Base-by-base conservation (phyloP, 78 protist genomes). In the Dictyostelium capitatum region DNA sequence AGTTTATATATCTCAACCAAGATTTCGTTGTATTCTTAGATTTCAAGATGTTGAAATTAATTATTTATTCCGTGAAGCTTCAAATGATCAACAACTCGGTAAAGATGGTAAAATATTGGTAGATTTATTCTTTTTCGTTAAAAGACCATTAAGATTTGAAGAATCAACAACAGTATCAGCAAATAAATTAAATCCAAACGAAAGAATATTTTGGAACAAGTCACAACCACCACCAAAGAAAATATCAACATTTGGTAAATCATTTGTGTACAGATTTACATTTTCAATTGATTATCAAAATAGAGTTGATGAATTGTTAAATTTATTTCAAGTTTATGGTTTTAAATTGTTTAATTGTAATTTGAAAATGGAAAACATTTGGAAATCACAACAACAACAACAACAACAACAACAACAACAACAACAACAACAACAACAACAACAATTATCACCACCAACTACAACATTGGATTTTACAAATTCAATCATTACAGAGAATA, bases 221-320 rank as follows among this genome's bases (percentile, higher is more conserved):
- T 32, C 23, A 4, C 19, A 32, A 12, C 75, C 75, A 15, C 43
- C 43, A 37, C 43, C 43, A 37, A 37, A 37, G 2, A 25, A 25
- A 25, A 28, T 28, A 12, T 7, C 10, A 6, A 9, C 28, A 30
- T 67, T 67, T 14, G 75, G 75, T 67, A 37, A 12, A 32, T 32
- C 75, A 17, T 67, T 67, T 67, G 48, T 32, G 5, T 67, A 67
- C 15, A 62, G 70, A 62, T 62, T 62, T 11, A 62, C 70, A 62
- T 10, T 62, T 4, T 62, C 70, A 62, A 62, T 14, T 37, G 43
- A 37, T 37, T 37, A 37, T 37, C 43, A 37, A 37, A 10, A 3
- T 10, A 62, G 70, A 62, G 0, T 62, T 25, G 11, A 11, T 11
- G 70, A 62, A 25, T 7, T 62, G 0, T 11, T 62, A 25, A 11